Percentiles rank a stretch among this genome's conserved stretches.
Evolutionary conservation across 495 filamentous ascomycete species (phyloP).

Genomic region (Podospora sp.): DNA sequence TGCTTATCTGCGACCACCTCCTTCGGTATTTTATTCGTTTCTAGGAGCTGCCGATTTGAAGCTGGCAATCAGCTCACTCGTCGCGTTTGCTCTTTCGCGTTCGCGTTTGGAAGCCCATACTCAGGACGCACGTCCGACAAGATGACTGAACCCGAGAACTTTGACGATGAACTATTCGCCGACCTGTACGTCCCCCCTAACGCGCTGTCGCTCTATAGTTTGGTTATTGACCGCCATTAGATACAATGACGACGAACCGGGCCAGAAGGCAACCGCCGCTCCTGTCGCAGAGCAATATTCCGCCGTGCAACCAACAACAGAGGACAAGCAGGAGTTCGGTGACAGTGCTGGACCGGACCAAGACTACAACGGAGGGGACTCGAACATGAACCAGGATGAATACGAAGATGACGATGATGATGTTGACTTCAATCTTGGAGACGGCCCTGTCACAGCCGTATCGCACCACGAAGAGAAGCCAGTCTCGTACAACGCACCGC

Average conservation of each 20-base stretch:
- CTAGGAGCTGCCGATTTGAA: background rate
- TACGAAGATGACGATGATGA: slow-evolving; percentile 70
- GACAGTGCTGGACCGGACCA: slow-evolving; percentile 36
- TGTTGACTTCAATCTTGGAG: slow-evolving; percentile 58
- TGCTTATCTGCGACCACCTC: background rate
- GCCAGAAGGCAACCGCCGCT: slow-evolving; percentile 45
- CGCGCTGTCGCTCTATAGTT: background rate
- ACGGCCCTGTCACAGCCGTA: slow-evolving; percentile 41
- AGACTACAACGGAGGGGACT: slow-evolving; percentile 48
- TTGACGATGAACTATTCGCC: slow-evolving; percentile 97
- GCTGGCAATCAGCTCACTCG: background rate
- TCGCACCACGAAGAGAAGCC: slow-evolving; percentile 39
- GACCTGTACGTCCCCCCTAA: slow-evolving; percentile 73
- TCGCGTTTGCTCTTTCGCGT: background rate
- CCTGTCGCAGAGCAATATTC: slow-evolving; percentile 37
- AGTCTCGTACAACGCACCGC: slow-evolving; percentile 31
- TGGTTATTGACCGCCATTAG: slow-evolving; percentile 47
- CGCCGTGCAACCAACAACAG: slow-evolving; percentile 30
- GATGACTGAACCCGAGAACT: slow-evolving; percentile 87
- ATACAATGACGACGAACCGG: slow-evolving; percentile 82
- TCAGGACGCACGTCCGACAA: slow-evolving; percentile 19
- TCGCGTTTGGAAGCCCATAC: background rate
- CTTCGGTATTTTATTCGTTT: background rate
- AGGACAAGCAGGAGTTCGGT: slow-evolving; percentile 55
- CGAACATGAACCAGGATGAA: slow-evolving; percentile 54